phyloP scores from a whole-genome alignment of 1,284 basidiomycete genomes.

The Thecaphora frezii region DNA sequence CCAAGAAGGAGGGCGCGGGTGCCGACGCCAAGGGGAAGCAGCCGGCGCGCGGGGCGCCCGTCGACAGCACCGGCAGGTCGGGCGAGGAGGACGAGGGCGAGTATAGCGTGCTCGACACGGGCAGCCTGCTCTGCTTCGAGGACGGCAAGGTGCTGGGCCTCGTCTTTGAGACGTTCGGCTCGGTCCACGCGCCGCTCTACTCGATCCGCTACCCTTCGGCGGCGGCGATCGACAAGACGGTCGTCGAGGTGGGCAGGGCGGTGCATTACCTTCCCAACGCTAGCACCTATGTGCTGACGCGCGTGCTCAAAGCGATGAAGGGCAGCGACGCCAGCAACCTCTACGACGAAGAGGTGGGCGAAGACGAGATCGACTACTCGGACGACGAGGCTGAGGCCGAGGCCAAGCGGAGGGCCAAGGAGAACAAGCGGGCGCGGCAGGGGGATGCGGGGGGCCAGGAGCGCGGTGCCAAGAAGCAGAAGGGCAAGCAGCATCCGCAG shows the following conservation, averaged over 20 bases:
- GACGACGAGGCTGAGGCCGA: constrained; percentile 83
- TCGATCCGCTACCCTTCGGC: constrained; percentile 66
- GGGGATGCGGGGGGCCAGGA: constrained; percentile 24
- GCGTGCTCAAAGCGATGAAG: constrained; percentile 67
- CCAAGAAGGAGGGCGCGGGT: constrained; percentile 1
- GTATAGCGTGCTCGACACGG: constrained; percentile 76
- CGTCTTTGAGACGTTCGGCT: constrained; percentile 88
- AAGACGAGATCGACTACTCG: constrained; percentile 82
- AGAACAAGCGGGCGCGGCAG: constrained; percentile 19
- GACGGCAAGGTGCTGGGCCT: constrained; percentile 80
- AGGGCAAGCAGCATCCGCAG: constrained; percentile 8
- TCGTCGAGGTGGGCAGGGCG: constrained; percentile 13
- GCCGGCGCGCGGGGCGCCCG: constrained; percentile 7
- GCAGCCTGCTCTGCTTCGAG: constrained; percentile 81
- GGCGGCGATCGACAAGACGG: constrained; percentile 49
- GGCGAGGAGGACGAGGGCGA: constrained; percentile 40
- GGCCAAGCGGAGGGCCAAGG: constrained; percentile 63
- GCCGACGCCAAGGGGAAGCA: not conserved
- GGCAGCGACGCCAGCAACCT: constrained; percentile 91
- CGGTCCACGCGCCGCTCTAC: constrained; percentile 79
- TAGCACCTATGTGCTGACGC: constrained; percentile 76
- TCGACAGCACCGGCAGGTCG: constrained; percentile 32
- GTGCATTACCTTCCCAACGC: constrained; percentile 77
- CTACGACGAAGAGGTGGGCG: constrained; percentile 82
- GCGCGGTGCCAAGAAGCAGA: constrained; percentile 27